Percentiles rank a stretch among this genome's conserved stretches.
phyloP scores from a whole-genome alignment of 1,284 basidiomycete species.

The Sanghuangporus sanghuang region DNA sequence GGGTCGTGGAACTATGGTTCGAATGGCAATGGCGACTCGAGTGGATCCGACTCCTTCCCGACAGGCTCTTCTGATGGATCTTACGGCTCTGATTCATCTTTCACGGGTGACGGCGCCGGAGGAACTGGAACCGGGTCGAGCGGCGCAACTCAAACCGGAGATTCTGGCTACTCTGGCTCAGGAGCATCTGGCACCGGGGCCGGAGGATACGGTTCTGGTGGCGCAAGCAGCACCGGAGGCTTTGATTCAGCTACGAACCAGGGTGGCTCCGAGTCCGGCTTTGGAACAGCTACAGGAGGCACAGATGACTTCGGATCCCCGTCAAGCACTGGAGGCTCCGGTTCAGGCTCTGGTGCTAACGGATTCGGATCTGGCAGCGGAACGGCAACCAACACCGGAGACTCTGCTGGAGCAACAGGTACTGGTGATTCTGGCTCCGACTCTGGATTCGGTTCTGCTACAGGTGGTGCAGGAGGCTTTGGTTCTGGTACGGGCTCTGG shows the following conservation, averaged over 20 bases:
- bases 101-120: not conserved
- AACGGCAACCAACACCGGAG: not conserved
- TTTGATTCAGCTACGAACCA: not conserved
- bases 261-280: not conserved
- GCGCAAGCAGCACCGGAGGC: not conserved
- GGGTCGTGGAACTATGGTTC: not conserved
- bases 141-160: not conserved
- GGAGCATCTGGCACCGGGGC: not conserved
- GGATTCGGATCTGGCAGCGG: not conserved
- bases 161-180: not conserved
- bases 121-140: not conserved
- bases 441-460: constrained; percentile 1
- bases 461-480: not conserved
- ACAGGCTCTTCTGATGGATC: not conserved
- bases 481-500: no score
- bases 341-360: not conserved
- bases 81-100: not conserved
- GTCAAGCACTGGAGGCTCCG: not conserved
- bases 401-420: not conserved
- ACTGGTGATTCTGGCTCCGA: not conserved
- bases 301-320: not conserved
- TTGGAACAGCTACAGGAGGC: not conserved
- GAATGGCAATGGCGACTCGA: not conserved
- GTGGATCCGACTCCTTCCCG: not conserved
- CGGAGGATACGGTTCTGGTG: not conserved